These are phyloP conservation scores for Candida wancherniae DNA, from an alignment of 805 yeast species.

Conservation along the genomic window DNA sequence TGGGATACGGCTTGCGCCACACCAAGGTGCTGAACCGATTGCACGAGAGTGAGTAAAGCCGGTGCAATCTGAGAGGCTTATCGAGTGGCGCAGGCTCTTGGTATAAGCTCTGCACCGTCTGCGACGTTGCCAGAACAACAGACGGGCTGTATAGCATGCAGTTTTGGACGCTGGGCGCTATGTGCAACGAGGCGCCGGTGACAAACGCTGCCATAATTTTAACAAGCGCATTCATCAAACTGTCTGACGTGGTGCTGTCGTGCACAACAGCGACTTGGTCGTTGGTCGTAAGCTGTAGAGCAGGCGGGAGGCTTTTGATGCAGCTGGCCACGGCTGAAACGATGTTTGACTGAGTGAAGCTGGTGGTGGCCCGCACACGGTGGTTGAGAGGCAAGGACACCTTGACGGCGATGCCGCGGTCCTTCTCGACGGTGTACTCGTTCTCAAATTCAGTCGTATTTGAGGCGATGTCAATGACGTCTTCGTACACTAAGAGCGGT, in stretches of 20 bases:
- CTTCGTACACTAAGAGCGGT: background rate
- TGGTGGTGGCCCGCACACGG: constrained; percentile 15
- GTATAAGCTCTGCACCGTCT: constrained; percentile 18
- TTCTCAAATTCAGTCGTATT: constrained; percentile 20
- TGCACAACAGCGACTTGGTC: constrained; percentile 24
- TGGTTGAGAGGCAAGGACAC: constrained; percentile 18
- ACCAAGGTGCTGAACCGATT: constrained; percentile 41
- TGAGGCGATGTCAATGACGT: background rate
- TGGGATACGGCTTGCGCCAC: constrained; percentile 11
- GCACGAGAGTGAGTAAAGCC: constrained; percentile 41
- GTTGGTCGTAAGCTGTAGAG: constrained; percentile 26
- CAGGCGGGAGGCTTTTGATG: constrained; percentile 42
- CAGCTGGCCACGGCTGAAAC: constrained; percentile 52
- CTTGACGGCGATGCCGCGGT: constrained; percentile 33
- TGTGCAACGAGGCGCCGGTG: constrained; percentile 22
- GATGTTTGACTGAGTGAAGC: constrained; percentile 48
- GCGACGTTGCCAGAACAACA: constrained; percentile 5
- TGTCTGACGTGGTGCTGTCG: constrained; percentile 18
- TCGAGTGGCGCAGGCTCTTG: constrained; percentile 12
- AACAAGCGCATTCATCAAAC: constrained; percentile 26
- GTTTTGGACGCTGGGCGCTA: constrained; percentile 15
- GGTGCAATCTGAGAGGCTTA: constrained; percentile 26
- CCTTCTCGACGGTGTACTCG: constrained; percentile 29
- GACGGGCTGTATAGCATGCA: constrained; percentile 13
- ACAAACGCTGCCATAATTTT: constrained; percentile 40